Evolutionary conservation across 208 protist genomes (phyloP), one percentile per base, ranked within the genome.

Genomic region (Trypanosoma vivax): DNA sequence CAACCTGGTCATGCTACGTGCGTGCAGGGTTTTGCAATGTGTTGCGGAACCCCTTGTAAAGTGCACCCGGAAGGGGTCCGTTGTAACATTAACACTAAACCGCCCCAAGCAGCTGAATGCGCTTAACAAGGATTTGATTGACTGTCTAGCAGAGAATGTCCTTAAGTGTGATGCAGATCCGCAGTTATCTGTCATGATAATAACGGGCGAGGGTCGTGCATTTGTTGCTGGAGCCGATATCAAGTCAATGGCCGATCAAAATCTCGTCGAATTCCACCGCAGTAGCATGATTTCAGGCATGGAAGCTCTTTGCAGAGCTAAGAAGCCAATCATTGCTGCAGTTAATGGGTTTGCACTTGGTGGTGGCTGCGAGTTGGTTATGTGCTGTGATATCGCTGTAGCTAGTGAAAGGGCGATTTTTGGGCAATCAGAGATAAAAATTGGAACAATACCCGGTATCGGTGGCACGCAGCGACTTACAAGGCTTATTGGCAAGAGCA

Each of bases 161-260:
- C 33, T 70, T n/a, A 76, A 83, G 46, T 96, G 73, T 53, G 86
- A 97, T 46, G 68, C 54, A 6, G 87, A 97, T 66, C 62, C 70
- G 9, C 71, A 71, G 6, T 77, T 96, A 35, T 71, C 70, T 60
- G 79, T 69, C 11, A 89, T 97, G 24, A 81, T 98, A 37, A 51
- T 98, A 34, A 98, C 95, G 1, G 95, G 94, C 21, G 84, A 56
- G 25, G 85, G 94, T 7, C 92, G 96, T 35, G 88, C 96, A 0
- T 98, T 98, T 65, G 94, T 96, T 30, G 94, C 95, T 4, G 96
- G 96, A 38, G 96, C 96, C 2, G 94, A 98, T 66, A 98, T 98
- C 56, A 98, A 98, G 65, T 71, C 90, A 48, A 98, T 98, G 95
- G 52, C 62, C 39, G 59, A 75, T 11, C 51, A 66, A 43, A 76